These are phyloP conservation scores for Hyphodiscus hymeniophilus DNA, from an alignment of 495 filamentous ascomycete species.

Conservation along the genomic window DNA sequence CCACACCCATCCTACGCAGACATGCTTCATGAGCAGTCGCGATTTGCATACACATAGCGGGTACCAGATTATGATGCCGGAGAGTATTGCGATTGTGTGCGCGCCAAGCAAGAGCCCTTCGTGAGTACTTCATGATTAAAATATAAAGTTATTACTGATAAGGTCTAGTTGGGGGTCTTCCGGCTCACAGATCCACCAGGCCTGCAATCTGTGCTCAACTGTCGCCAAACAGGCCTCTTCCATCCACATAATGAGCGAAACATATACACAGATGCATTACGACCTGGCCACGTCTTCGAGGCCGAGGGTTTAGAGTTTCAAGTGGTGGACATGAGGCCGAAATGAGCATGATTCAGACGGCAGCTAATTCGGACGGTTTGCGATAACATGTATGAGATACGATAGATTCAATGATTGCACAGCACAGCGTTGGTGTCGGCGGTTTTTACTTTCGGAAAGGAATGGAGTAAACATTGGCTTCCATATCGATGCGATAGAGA, in stretches of 20 bases:
- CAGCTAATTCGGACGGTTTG: too few relatives aligned
- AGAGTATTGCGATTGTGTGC: slow-evolving; percentile 96
- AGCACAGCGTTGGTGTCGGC: too few relatives aligned
- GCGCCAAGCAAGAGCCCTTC: slow-evolving; percentile 71
- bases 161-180: slow-evolving; percentile 75
- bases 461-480: too few relatives aligned
- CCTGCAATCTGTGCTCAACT: slow-evolving; percentile 67
- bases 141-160: slow-evolving; percentile 10
- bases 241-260: slow-evolving; percentile 66
- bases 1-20: slow-evolving; percentile 93
- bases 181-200: slow-evolving; percentile 90
- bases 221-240: slow-evolving; percentile 68
- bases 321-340: slow-evolving; percentile 66
- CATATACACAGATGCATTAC: slow-evolving; percentile 76
- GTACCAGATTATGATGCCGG: slow-evolving; percentile 89
- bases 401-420: too few relatives aligned
- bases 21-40: slow-evolving; percentile 93
- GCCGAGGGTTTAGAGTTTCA: slow-evolving; percentile 64
- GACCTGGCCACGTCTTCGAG: slow-evolving; percentile 83
- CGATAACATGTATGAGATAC: too few relatives aligned
- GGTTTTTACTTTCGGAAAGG: too few relatives aligned
- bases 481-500: too few relatives aligned
- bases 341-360: not conserved
- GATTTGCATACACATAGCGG: slow-evolving; percentile 89
- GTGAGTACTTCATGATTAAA: slow-evolving; percentile 48